Base-by-base conservation (phyloP, 305 asterid species). In the Andrographis paniculata region DNA sequence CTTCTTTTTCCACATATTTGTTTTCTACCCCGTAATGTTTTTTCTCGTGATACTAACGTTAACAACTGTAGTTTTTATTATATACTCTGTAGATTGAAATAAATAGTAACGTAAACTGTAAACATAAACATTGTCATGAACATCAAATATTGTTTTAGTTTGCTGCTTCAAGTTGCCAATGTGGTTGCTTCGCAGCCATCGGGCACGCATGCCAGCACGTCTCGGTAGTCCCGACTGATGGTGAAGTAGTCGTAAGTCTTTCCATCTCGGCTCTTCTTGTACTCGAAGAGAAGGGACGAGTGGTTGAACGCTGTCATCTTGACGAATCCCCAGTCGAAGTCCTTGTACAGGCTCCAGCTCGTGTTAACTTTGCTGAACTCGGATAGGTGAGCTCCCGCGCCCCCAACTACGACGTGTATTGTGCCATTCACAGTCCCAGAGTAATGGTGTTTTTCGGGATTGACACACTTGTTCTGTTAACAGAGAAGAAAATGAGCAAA, bases 351-450 rank as follows among this genome's bases (percentile, higher is more conserved):
- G 53, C 95, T 85, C 87, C 95, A 85, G 2, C 54, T 61, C 5
- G 93, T 65, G 46, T 59, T 67, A 9, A 76, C 24, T 1, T 67
- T 6, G 48, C 81, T 73, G 63, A 74, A 85, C 30, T 68, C 79
- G 1, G 95, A 79, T 46, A 85, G 69, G 55, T 79, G 94, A 19
- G 79, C 40, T 44, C 92, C 95, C 31, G 58, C 95, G 41, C 95
- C 95, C 2, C 95, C 94, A 3, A 71, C 92, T 27, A 85, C 94
- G n/a, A 77, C 83, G 14, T 85, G 95, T 44, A 82, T 82, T 6
- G 95, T 85, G 46, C 94, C 94, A 1, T 77, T 73, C 61, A 71
- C 71, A 1, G 63, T 49, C 19, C 95, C 94, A 0, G 80, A 77
- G 71, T 77, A 82, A 21, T 73, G 68, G 0, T 76, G 52, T 38